Conservation (phyloP, 2,329 filamentous ascomycete genomes). For the Westerdykella aurantiaca region DNA sequence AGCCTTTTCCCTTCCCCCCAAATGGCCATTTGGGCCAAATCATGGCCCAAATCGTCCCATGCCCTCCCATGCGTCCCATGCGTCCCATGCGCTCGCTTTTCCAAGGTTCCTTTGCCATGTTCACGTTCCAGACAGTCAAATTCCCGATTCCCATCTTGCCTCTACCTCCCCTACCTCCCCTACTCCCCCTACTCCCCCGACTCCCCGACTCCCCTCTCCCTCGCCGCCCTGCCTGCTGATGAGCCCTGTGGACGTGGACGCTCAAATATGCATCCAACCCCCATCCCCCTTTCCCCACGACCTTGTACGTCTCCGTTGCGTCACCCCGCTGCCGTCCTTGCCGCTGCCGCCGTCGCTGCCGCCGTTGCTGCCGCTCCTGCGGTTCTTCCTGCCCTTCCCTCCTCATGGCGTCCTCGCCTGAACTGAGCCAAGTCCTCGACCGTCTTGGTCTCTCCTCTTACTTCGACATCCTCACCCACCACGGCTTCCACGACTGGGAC, state of each 20-base stretch:
- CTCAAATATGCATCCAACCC: neutral
- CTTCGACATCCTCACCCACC: constrained; percentile 22
- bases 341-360: no score
- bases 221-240: neutral
- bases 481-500: constrained; percentile 37
- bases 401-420: constrained; percentile 3
- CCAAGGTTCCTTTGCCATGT: no score
- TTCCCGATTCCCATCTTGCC: no score
- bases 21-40: no score
- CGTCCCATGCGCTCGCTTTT: neutral
- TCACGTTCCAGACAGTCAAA: no score
- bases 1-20: no score
- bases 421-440: constrained; percentile 24
- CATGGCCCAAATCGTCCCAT: neutral
- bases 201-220: neutral
- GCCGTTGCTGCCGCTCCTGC: no score
- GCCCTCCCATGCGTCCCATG: neutral
- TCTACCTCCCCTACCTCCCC: neutral
- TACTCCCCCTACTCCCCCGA: neutral
- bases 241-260: neutral
- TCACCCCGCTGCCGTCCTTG: neutral
- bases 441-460: constrained; percentile 30
- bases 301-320: neutral
- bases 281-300: neutral
- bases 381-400: constrained; percentile 8